A percentile compares a stretch with the other conserved stretches of the same genome.
These are phyloP conservation scores for Speleostelium caveatum DNA, from an alignment of 78 protist genomes.

Conservation along the genomic window DNA sequence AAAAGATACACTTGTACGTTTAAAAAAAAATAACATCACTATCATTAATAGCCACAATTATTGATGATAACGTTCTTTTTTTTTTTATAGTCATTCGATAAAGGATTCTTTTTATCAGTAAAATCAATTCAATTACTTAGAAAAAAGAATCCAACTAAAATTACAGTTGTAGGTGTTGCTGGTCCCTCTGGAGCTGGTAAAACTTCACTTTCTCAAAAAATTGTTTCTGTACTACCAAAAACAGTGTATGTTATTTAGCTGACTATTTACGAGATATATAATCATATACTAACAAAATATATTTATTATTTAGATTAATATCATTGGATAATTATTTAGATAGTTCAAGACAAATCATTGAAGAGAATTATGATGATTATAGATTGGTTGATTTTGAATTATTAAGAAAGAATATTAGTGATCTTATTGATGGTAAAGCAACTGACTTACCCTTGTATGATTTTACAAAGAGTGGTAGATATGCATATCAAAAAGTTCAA, in stretches of 20 bases:
- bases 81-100: slow-evolving; percentile 52
- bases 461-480: slow-evolving; percentile 80
- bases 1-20: slow-evolving; percentile 49
- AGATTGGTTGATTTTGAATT: slow-evolving; percentile 81
- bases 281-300: neutral
- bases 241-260: slow-evolving; percentile 29
- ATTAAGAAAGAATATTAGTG: slow-evolving; percentile 75
- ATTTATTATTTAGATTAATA: slow-evolving; percentile 64
- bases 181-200: slow-evolving; percentile 87
- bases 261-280: neutral
- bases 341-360: slow-evolving; percentile 77
- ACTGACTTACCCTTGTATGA: slow-evolving; percentile 81
- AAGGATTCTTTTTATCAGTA: slow-evolving; percentile 77
- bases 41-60: neutral
- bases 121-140: slow-evolving; percentile 64
- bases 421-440: slow-evolving; percentile 31
- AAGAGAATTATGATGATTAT: slow-evolving; percentile 86
- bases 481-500: slow-evolving; percentile 69
- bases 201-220: slow-evolving; percentile 56
- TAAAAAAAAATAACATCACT: neutral
- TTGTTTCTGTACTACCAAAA: slow-evolving; percentile 66
- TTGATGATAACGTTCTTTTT: neutral
- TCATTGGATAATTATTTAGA: slow-evolving; percentile 85
- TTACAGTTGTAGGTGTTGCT: slow-evolving; percentile 78
- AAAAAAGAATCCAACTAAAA: slow-evolving; percentile 41